These are phyloP conservation scores for Thelonectria rubi DNA, from an alignment of 2,329 filamentous ascomycete genomes.

Conservation along the genomic window DNA sequence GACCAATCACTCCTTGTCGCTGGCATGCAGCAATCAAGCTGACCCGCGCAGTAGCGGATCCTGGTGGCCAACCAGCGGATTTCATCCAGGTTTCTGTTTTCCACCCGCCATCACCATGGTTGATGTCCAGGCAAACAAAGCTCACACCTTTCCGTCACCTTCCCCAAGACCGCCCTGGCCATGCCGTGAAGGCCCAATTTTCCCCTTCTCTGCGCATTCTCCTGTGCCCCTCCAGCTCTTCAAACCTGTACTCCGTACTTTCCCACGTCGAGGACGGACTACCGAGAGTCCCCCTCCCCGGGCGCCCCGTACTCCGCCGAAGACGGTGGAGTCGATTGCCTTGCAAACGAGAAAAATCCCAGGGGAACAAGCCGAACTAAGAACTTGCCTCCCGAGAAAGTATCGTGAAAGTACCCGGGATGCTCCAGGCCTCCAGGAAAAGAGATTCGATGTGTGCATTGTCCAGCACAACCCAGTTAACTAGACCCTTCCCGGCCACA, in stretches of 20 bases:
- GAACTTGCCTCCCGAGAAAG: constrained; percentile 20
- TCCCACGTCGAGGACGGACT: too few relatives aligned
- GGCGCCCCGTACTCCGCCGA: constrained; percentile 35
- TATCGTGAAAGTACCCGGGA: constrained; percentile 26
- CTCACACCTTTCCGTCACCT: background rate
- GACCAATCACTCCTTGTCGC: constrained; percentile 29
- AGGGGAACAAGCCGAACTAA: constrained; percentile 8
- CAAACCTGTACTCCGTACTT: background rate
- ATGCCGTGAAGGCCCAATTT: constrained; percentile 8
- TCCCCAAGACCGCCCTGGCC: background rate
- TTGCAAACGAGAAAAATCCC: constrained; percentile 4
- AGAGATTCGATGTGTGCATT: constrained; percentile 4
- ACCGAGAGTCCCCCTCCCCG: constrained; percentile 3
- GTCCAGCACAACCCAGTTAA: constrained; percentile 8
- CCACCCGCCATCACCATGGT: background rate
- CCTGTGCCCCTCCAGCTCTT: constrained; percentile 16
- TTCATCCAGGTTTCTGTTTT: constrained; percentile 7
- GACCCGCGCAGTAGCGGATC: constrained; percentile 17
- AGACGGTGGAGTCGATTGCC: constrained; percentile 13
- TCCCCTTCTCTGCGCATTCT: background rate
- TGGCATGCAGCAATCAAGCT: constrained; percentile 12
- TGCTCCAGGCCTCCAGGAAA: constrained; percentile 7
- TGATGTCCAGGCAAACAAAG: constrained; percentile 3
- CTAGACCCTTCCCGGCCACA: constrained; percentile 15
- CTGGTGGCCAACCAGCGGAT: constrained; percentile 1